These are phyloP conservation scores for Pezicula radicicola DNA, from an alignment of 2,329 filamentous ascomycete genomes.

Conservation along the genomic window DNA sequence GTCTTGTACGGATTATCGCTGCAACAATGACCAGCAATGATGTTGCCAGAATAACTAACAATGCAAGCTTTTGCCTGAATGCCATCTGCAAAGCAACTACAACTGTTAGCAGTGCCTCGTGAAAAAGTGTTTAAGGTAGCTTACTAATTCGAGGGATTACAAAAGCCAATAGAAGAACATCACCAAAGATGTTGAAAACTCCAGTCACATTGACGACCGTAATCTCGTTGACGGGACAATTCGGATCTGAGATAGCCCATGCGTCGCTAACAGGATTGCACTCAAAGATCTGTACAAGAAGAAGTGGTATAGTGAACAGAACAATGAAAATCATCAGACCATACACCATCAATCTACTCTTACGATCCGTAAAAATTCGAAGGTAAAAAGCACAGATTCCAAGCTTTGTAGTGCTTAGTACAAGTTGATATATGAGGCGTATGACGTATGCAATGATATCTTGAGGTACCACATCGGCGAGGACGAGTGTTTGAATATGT, in stretches of 20 bases:
- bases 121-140: not conserved
- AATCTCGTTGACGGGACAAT: slow-evolving; percentile 4
- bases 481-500: slow-evolving; percentile 1
- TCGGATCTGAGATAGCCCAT: slow-evolving; percentile 7
- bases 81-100: slow-evolving; percentile 13
- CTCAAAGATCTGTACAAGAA: slow-evolving; percentile 11
- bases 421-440: slow-evolving; percentile 12
- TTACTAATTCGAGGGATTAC: slow-evolving; percentile 15
- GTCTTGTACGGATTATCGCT: slow-evolving; percentile 5
- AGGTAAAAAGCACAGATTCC: slow-evolving; percentile 11
- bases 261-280: slow-evolving; percentile 12
- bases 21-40: slow-evolving; percentile 14
- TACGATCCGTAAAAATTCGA: slow-evolving; percentile 10
- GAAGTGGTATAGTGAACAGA: slow-evolving; percentile 5
- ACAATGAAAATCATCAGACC: slow-evolving; percentile 7
- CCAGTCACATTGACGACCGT: slow-evolving; percentile 6
- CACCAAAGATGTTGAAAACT: slow-evolving; percentile 10
- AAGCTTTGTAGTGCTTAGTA: slow-evolving; percentile 12
- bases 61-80: slow-evolving; percentile 11
- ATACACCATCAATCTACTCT: slow-evolving; percentile 4
- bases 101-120: not conserved
- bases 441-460: slow-evolving; percentile 8
- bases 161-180: slow-evolving; percentile 15
- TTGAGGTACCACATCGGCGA: slow-evolving; percentile 1
- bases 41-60: slow-evolving; percentile 10